Base-by-base conservation (phyloP, 208 protist species). In the Leishmania aethiopica region DNA sequence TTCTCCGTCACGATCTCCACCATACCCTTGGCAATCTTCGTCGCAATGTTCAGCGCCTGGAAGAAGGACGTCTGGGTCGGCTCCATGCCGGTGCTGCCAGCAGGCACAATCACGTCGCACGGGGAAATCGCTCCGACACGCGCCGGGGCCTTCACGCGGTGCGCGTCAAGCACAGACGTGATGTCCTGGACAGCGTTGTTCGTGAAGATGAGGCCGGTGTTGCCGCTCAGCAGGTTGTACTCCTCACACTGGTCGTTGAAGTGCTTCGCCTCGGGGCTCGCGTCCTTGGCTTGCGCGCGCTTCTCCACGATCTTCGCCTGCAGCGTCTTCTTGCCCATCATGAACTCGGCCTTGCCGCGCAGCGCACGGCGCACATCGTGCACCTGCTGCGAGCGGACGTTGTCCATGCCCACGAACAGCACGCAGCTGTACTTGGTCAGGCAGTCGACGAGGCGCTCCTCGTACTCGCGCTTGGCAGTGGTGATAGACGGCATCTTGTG, bases 251-350 rank as follows among this genome's bases (percentile, higher is more conserved):
- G 77, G 51, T 92, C 75, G 87, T 88, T 57, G 87, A 96, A 94
- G 75, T 84, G 42, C 88, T 94, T 91, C 82, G 94, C 86, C 55
- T 84, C 75, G n/a, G 70, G 78, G 55, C 77, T 90, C 8, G 92
- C 93, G 66, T 88, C 75, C 64, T 86, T 88, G 76, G 77, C 77
- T 25, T 88, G 90, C 19, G 95, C 77, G 67, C 93, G 83, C 70
- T 92, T 94, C 80, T 96, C 83, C 57, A 99, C 92, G 83, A 96
- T 96, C 90, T 99, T 99, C 80, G 97, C 97, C 83, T 99, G 98
- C 77, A 99, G 93, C 69, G 99, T 99, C 91, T 99, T 99, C 96
- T 99, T 99, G 73, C 99, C 99, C 95, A 99, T 99, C 79, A 99
- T 81, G 67, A 99, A 83, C 76, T 95, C 93, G 78, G 93, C 99